Evolutionary conservation across 2,329 filamentous ascomycete species (phyloP), one percentile per base, ranked within the genome.

Genomic region (Rhytidhysteron rufulum): DNA sequence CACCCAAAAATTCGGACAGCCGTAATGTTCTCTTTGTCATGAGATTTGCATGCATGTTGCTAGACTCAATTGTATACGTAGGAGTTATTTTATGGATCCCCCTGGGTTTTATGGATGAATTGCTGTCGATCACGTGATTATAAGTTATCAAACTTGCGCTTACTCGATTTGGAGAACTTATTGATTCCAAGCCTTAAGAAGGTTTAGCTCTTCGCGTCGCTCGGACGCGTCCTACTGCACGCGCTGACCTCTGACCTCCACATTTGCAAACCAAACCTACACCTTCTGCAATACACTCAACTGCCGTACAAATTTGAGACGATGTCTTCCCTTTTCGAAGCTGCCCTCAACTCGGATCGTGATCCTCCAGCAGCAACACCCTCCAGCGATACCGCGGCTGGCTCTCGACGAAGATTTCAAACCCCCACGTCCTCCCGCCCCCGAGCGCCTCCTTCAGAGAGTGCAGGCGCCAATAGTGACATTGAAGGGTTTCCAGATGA

Each of bases 401-500:
- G 63, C 36, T 60, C 61, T 43, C 62, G 59, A 25, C 57, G 65
- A 24, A 63, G 61, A 32, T 59, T 60, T 56, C 63, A 67, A 55
- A 66, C 65, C 34, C 55, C 56, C 49, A 72, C 68, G 21, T 73
- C 69, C 9, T 82, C 79, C 39, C 68, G 78, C 41, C 77, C 77
- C 18, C 69, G 75, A 41, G 73, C 72, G 22, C 71, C 71, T 22
- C 71, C 72, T 9, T 74, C 73, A 24, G 70, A 72, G 48, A 75
- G 73, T 59, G 71, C 69, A 11, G 72, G 68, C 47, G 62, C 69
- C 38, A 62, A 70, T 44, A 76, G 80, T 56, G 80, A 84, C 55
- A 67, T 71, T 38, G 75, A 79, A 48, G 74, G 70, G 11, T 79
- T 80, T 41, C 71, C 77, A 21, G 80, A 83, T 51, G 80, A 84